Evolutionary conservation across 331 rosid species (phyloP), one percentile per base, ranked within the genome.

Genomic region (Prunus yedoensis): DNA sequence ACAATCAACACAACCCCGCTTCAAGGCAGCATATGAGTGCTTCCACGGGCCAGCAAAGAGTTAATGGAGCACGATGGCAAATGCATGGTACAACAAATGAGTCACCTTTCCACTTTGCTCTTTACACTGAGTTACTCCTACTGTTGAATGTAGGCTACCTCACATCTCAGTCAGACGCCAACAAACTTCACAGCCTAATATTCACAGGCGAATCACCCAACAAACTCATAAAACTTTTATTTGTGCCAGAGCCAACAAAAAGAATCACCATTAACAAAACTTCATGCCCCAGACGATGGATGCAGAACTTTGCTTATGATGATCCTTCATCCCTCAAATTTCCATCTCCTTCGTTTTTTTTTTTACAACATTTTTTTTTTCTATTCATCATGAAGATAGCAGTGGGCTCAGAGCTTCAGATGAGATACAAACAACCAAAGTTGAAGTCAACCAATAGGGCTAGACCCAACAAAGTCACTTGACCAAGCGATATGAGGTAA

Each of bases 241-340:
- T 16, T 10, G 5, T 52, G 73, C 75, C 76, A 63, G 15, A 71
- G 3, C 77, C 76, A 77, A 61, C 72, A 21, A 45, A 66, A 10
- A 23, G 60, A 32, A 63, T 51, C 57, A 30, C 67, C 53, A 9
- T 12, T 35, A 70, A 46, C 53, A 32, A 71, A 72, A 68, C 51
- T 57, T 70, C 79, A 35, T 32, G 18, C 62, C 21, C 70, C 65
- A 9, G 20, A 23, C 2, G 35, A 11, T 54, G 61, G 59, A 38
- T 18, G 72, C 38, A 18, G 67, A 62, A 64, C 9, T 38, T 41
- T 20, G 47, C 23, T 46, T 10, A 49, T 49, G 61, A 68, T 15
- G 41, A 41, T 47, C 47, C 51, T 38, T 66, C 18, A 16, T 21
- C 35, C 52, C 51, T 25, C 54, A 63, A 28, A 4, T 5, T 30